Conservation (phyloP, 2,329 filamentous ascomycete species). For the Knoxdaviesia proteae region DNA sequence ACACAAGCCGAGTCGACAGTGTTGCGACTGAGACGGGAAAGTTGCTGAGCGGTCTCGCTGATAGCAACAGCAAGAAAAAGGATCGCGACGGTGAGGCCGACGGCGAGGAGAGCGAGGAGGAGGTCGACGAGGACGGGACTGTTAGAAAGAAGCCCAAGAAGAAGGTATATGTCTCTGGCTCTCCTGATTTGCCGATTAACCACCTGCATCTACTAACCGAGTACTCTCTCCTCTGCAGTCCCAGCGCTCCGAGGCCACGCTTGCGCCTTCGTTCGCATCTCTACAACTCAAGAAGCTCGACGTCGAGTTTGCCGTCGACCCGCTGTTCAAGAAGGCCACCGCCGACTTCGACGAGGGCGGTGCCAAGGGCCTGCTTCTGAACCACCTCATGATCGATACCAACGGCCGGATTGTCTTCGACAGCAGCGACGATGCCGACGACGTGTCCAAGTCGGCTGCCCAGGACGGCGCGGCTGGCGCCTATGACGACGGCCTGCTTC, state of each 20-base stretch:
- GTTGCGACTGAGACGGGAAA: conserved; percentile 95
- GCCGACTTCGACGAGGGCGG: conserved; percentile 97
- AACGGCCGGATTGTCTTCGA: conserved; percentile 93
- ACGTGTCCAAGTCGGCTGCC: conserved; percentile 16
- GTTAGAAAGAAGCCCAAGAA: conserved; percentile 45
- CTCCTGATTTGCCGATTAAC: neutral
- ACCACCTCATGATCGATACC: conserved; percentile 88
- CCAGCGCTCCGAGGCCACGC: conserved; percentile 73
- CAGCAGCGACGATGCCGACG: conserved; percentile 70
- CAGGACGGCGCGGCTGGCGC: conserved; percentile 18
- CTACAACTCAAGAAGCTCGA: conserved; percentile 95
- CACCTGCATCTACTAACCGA: neutral
- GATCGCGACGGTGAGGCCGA: conserved; percentile 42
- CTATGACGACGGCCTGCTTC: conserved; percentile 10
- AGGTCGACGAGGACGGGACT: conserved; percentile 40
- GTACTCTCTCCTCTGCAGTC: conserved; percentile 16
- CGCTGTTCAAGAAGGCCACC: conserved; percentile 96
- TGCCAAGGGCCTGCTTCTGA: conserved; percentile 82
- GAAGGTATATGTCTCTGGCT: conserved; percentile 33
- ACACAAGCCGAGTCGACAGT: conserved; percentile 93
- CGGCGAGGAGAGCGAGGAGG: conserved; percentile 45
- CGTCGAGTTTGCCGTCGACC: conserved; percentile 87
- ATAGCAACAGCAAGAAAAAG: conserved; percentile 60
- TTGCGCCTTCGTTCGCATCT: conserved; percentile 72
- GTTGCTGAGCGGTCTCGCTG: conserved; percentile 77